These are phyloP conservation scores for Trichocladium antarcticum DNA, from an alignment of 495 filamentous ascomycete genomes.

Conservation along the genomic window DNA sequence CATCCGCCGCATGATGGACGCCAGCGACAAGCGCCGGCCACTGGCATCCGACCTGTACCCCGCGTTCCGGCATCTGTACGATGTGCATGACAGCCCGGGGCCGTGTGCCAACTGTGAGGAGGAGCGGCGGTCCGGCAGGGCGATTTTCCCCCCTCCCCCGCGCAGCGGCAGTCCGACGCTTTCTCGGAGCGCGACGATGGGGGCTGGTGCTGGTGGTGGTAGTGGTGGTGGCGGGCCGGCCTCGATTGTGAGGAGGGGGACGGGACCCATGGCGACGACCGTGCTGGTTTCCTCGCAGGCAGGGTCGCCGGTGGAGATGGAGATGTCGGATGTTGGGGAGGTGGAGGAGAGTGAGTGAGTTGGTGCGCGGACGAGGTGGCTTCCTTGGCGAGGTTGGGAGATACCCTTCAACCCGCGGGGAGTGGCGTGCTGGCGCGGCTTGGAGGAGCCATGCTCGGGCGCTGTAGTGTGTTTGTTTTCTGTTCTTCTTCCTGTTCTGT, in stretches of 20 bases:
- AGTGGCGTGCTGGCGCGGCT: too few species aligned
- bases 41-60: constrained; percentile 24
- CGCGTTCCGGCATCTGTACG: constrained; percentile 21
- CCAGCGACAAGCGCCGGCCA: constrained; percentile 12
- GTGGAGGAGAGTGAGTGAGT: background rate
- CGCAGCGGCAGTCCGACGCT: constrained; percentile 11
- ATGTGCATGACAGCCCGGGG: constrained; percentile 16
- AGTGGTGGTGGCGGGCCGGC: too few species aligned
- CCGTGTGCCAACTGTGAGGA: constrained; percentile 21
- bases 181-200: constrained; percentile 2
- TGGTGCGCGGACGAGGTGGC: background rate
- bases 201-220: too few species aligned
- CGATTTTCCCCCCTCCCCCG: constrained; percentile 1
- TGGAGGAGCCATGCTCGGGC: too few species aligned
- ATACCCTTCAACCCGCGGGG: background rate
- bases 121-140: constrained; percentile 15
- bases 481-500: background rate
- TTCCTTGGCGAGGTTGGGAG: background rate
- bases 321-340: background rate
- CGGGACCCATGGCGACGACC: background rate
- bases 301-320: background rate
- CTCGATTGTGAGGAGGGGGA: constrained; percentile 3
- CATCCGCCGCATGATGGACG: constrained; percentile 25
- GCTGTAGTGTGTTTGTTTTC: background rate
- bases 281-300: background rate